Evolutionary conservation across 2,329 filamentous ascomycete genomes (phyloP), one percentile per base, ranked within the genome.

Genomic region (Trichoderma sp.): DNA sequence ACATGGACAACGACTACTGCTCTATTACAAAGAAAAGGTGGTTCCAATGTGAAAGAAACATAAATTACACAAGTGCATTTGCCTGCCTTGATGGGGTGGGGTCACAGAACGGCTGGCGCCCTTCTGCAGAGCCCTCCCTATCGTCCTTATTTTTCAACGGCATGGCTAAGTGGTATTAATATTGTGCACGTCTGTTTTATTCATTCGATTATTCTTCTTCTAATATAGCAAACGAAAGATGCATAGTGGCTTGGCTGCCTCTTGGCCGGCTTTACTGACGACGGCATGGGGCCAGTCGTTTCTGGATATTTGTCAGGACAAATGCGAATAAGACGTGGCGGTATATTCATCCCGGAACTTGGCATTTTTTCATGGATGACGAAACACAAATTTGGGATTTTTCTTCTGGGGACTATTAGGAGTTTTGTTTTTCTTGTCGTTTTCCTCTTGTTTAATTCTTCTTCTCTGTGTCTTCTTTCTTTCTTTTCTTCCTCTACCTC

Each of bases 281-380:
- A 62, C 57, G 47, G 39, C 57, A 68, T 20, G 28, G 36, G 39
- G 66, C 39, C 57, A 50, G 59, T 72, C 53, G 67, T 57, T 72
- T 73, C 65, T 73, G 72, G 72, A 73, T 73, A 73, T 72, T 70
- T 43, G n/a, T 69, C 70, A 57, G 58, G 39, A 69, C 65, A 39
- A 39, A 59, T 34, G 59, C 65, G 65, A 69, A 32, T 36, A 58
- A 32, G n/a, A 64, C 36, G 36, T 12, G 39, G 57, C 50, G 62
- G 57, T 72, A 62, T 36, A 50, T 53, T 47, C 34, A 63, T 58
- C 50, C 58, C 26, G 32, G 65, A 34, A 53, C 28, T 30, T 53
- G 36, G 43, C 55, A 64, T 66, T 53, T 62, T 67, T 36, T 70
- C 43, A 71, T 26, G 61, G 67, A 66, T 66, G 68, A 70, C 23